Base-by-base conservation (phyloP, 1,284 basidiomycete genomes). In the Moniliophthora roreri region DNA sequence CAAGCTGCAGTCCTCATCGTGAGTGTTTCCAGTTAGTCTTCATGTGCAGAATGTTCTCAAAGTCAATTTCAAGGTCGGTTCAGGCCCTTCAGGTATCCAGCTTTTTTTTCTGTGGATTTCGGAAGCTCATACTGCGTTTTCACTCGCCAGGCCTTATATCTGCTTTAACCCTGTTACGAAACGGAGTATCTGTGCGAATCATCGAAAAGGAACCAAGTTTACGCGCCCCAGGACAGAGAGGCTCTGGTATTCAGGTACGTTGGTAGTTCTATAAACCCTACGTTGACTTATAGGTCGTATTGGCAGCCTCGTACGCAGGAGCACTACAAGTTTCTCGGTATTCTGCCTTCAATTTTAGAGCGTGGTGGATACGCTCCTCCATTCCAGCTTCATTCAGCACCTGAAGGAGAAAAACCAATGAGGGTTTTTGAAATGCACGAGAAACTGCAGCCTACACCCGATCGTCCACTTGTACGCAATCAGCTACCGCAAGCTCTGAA, bases 121-220 rank as follows among this genome's bases (percentile, higher is more conserved):
- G n/a, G n/a, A n/a, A n/a, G n/a, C n/a, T n/a, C n/a, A n/a, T n/a
- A n/a, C n/a, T n/a, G n/a, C n/a, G n/a, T n/a, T n/a, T n/a, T n/a
- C n/a, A n/a, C n/a, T n/a, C n/a, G n/a, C n/a, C n/a, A 77, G 60
- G 58, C 36, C 52, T 60, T 8, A 23, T 55, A 4, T 50, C 58
- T 16, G 54, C 58, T 4, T 39, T 58, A 20, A 51, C n/a, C 7
- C 53, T 62, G 23, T 52, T 60, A 20, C 49, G 54, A 18, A 60
- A 55, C 40, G 56, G 57, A 6, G 26, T 62, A 3, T 16, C 56
- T 15, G 56, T 60, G 2, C 58, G 60, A 21, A 45, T 63, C 38
- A 59, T 61, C 32, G 56, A 59, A 21, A 60, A 60, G 37, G 42
- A 51, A 10, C 15, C 41, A 13, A 41, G 47, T 8, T 50, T 54